Base-by-base conservation (phyloP, 352 stramenopile genomes). In the Pilasporangium apinafurcum region DNA sequence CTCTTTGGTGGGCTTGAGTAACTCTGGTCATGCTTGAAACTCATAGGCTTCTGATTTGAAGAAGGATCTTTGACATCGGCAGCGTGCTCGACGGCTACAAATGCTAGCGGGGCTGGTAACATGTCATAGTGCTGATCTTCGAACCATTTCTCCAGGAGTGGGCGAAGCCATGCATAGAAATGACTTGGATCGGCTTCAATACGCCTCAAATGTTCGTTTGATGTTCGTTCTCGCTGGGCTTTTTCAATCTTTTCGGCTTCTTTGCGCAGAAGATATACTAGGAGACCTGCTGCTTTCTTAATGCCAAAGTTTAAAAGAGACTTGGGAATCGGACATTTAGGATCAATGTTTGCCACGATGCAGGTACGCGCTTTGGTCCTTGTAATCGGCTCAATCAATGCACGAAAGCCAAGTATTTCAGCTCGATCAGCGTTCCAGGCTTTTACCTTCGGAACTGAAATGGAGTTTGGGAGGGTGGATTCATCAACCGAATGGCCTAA, bases 231-330 rank as follows among this genome's bases (percentile, higher is more conserved):
- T 9, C 69, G 71, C 26, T 77, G 53, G 2, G 68, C 59, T 20
- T 82, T 62, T 48, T 90, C 71, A 14, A 88, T 86, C 46, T 84
- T 92, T 43, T 89, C 72, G 12, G 80, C 75, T 53, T 92, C 77
- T 44, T 81, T 80, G 5, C 74, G 65, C 16, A 92, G 65, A 17
- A 92, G 51, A 37, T 83, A 90, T 17, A 90, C 56, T 44, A 92
- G 30, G 24, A 92, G 64, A 0, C 80, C 80, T 12, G 80, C 80
- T 28, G 87, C 64, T 45, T 92, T 92, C 55, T 92, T 92, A 45
- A 90, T 83, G 2, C 63, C 66, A 61, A 87, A 89, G 47, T 92
- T 92, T 24, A 92, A 47, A 47, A 92, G 49, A 14, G 64, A 46
- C 44, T 72, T 73, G 4, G 80, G 80, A 29, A 92, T 63, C 2